These are phyloP conservation scores for Globisporangium orthogonon DNA, from an alignment of 352 stramenopile species.

Conservation along the genomic window DNA sequence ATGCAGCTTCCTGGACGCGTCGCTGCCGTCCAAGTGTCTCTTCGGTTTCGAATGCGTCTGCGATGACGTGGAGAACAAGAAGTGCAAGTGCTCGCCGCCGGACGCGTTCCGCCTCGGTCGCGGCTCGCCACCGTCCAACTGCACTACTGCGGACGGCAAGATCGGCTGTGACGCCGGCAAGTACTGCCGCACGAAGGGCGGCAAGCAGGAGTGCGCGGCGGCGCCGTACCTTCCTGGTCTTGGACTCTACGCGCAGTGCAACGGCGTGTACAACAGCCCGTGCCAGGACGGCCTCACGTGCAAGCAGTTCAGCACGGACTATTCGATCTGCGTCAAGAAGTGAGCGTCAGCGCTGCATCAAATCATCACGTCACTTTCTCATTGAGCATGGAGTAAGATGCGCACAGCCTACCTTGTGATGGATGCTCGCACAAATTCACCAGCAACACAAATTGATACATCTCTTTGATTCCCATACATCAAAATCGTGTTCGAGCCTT, in stretches of 20 bases:
- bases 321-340: slow-evolving; percentile 28
- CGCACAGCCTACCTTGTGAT: too few species aligned
- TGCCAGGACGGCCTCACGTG: slow-evolving; percentile 32
- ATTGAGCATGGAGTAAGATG: background rate
- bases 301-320: slow-evolving; percentile 29
- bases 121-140: slow-evolving; percentile 14
- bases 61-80: slow-evolving; percentile 30
- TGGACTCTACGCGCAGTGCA: slow-evolving; percentile 37
- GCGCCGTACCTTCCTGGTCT: slow-evolving; percentile 37
- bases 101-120: slow-evolving; percentile 38
- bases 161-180: slow-evolving; percentile 34
- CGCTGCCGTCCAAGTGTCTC: slow-evolving; percentile 39
- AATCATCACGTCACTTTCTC: background rate
- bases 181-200: slow-evolving; percentile 49
- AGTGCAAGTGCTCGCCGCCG: slow-evolving; percentile 44
- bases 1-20: slow-evolving; percentile 25
- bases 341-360: background rate
- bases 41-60: slow-evolving; percentile 40
- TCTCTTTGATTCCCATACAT: too few species aligned
- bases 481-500: too few species aligned
- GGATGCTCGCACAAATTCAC: too few species aligned
- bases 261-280: background rate
- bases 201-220: slow-evolving; percentile 37
- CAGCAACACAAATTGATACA: too few species aligned
- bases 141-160: slow-evolving; percentile 28